Base-by-base conservation (phyloP, 2,329 filamentous ascomycete genomes). In the Neonectria magnoliae region DNA sequence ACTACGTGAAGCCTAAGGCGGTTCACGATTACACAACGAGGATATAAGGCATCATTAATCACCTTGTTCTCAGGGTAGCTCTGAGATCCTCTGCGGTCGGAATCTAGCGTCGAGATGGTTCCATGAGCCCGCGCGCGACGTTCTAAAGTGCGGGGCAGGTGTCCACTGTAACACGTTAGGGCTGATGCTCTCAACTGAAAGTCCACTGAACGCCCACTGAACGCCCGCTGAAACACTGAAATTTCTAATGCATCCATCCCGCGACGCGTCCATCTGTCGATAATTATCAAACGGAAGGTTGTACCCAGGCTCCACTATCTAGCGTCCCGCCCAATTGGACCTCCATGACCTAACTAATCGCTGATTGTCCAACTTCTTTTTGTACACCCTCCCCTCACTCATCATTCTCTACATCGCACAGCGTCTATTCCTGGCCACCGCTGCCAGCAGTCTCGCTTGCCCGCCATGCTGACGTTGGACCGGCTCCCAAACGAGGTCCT, bases 401-500 rank as follows among this genome's bases (percentile, higher is more conserved):
- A 57, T 48, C 61, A 56, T 64, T 64, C 64, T 33, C 48, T 29
- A 10, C 14, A 18, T 33, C 31, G n/a, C 27, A 13, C 18, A 57
- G 52, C 47, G 45, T 18, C 36, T 33, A 27, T 58, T 59, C 52
- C 63, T 57, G 55, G 61, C 55, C 60, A 33, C 63, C 31, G 64
- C 63, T 67, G 65, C 59, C 58, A 65, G 65, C 57, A 51, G 62
- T 36, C 48, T 41, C 51, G 50, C 65, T 70, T 60, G 41, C 71
- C 60, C 55, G 67, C 65, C 58, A 76, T 75, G 68, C 66, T 72
- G 59, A 75, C 75, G 63, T 70, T 77, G 63, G 73, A 75, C 56
- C 72, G 75, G 61, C 69, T 75, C 27, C 75, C 68, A 4, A 76
- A 76, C 44, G 76, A 74, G 63, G 72, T 74, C 22, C 53, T 74